Conservation (phyloP, 2,329 filamentous ascomycete species). For the Neoscytalidium dimidiatum region DNA sequence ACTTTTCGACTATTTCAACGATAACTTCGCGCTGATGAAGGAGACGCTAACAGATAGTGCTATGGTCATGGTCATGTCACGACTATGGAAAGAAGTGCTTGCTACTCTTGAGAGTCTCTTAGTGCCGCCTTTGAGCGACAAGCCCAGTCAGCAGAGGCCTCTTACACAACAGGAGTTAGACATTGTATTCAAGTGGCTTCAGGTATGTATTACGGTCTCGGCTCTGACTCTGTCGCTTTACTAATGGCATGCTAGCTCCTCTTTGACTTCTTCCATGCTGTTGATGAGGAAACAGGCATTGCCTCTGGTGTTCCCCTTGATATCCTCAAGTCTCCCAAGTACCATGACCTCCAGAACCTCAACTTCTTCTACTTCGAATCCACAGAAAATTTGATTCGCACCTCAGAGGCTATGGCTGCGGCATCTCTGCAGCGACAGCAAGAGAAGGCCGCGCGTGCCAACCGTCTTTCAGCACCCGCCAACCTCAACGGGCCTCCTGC, state of each 20-base stretch:
- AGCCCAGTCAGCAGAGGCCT: slow-evolving; percentile 81
- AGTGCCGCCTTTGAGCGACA: slow-evolving; percentile 92
- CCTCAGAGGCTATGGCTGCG: slow-evolving; percentile 93
- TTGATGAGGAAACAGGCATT: slow-evolving; percentile 79
- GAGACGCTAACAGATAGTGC: slow-evolving; percentile 89
- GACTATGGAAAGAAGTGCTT: slow-evolving; percentile 96
- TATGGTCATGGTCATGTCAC: slow-evolving; percentile 98
- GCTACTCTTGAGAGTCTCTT: slow-evolving; percentile 87
- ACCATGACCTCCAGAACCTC: slow-evolving; percentile 92
- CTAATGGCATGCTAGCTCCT: slow-evolving; percentile 55
- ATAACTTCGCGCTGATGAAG: slow-evolving; percentile 99
- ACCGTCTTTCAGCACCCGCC: slow-evolving; percentile 70
- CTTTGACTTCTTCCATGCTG: slow-evolving; percentile 92
- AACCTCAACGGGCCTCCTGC: slow-evolving; percentile 40
- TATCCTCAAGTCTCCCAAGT: slow-evolving; percentile 94
- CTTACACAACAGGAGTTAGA: slow-evolving; percentile 87
- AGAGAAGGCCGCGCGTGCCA: slow-evolving; percentile 55
- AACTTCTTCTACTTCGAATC: slow-evolving; percentile 99
- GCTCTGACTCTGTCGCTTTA: background rate
- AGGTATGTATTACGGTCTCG: slow-evolving; percentile 41
- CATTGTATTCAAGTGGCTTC: slow-evolving; percentile 91
- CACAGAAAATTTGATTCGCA: slow-evolving; percentile 86
- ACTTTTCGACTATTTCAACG: slow-evolving; percentile 92
- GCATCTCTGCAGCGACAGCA: slow-evolving; percentile 79
- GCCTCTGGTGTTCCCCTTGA: slow-evolving; percentile 87